These are phyloP conservation scores for Pyrus pyrifolia DNA, from an alignment of 306 rosid genomes.

Conservation along the genomic window DNA sequence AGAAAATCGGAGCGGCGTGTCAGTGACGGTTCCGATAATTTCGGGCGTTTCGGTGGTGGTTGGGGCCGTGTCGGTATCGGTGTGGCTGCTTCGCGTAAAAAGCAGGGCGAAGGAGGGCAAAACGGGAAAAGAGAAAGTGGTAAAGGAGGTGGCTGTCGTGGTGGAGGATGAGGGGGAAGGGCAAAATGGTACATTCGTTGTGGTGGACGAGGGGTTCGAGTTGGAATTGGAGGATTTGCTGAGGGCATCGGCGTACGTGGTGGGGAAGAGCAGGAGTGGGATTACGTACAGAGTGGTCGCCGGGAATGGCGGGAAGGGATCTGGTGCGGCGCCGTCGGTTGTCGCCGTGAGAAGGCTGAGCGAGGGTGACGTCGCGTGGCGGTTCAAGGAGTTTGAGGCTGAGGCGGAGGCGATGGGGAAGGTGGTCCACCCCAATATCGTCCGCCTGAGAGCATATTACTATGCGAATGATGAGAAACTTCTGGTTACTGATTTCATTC, in stretches of 20 bases:
- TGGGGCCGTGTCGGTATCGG: slow-evolving; percentile 38
- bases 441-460: slow-evolving; percentile 67
- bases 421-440: slow-evolving; percentile 70
- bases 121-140: slow-evolving; percentile 25
- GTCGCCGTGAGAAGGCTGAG: slow-evolving; percentile 70
- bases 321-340: slow-evolving; percentile 32
- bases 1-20: slow-evolving; percentile 8
- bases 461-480: slow-evolving; percentile 69
- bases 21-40: slow-evolving; percentile 39
- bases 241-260: slow-evolving; percentile 85
- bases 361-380: slow-evolving; percentile 68
- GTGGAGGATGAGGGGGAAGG: slow-evolving; percentile 35
- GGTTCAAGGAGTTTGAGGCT: slow-evolving; percentile 58
- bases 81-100: slow-evolving; percentile 54
- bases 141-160: slow-evolving; percentile 18
- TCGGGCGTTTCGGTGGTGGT: slow-evolving; percentile 42
- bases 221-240: slow-evolving; percentile 73
- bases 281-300: slow-evolving; percentile 73
- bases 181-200: slow-evolving; percentile 61
- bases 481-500: slow-evolving; percentile 61
- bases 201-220: slow-evolving; percentile 58
- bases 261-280: slow-evolving; percentile 78
- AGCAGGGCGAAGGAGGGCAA: slow-evolving; percentile 23
- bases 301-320: slow-evolving; percentile 23
- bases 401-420: slow-evolving; percentile 67